These are phyloP conservation scores for Alternaria sp. DNA, from an alignment of 2,329 filamentous ascomycete genomes.

Conservation along the genomic window DNA sequence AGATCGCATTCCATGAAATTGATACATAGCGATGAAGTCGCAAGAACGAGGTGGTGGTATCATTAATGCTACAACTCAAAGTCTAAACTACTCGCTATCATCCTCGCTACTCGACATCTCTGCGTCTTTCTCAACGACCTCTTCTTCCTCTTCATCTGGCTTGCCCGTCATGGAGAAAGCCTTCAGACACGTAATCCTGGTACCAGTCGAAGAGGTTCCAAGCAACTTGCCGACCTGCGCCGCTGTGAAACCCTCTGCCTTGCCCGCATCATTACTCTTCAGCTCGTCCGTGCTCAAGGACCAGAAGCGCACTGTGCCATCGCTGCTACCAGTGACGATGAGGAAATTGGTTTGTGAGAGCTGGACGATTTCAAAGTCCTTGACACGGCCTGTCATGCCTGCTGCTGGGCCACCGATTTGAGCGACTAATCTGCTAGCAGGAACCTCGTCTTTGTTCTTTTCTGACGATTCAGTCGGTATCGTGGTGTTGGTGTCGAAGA, in stretches of 20 bases:
- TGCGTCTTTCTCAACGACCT: constrained; percentile 27
- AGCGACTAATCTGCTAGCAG: constrained; percentile 68
- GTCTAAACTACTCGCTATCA: constrained; percentile 25
- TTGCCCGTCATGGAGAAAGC: constrained; percentile 79
- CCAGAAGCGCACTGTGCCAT: constrained; percentile 86
- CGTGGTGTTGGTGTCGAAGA: constrained; percentile 74
- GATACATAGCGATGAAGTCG: not conserved
- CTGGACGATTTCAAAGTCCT: constrained; percentile 79
- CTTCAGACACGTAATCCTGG: constrained; percentile 86
- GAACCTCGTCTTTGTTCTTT: constrained; percentile 59
- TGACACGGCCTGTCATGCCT: constrained; percentile 76
- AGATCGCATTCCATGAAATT: not conserved
- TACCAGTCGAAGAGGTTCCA: constrained; percentile 82
- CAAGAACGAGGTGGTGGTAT: constrained; percentile 16
- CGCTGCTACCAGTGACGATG: constrained; percentile 79
- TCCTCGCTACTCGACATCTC: constrained; percentile 28
- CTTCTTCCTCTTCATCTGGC: constrained; percentile 34
- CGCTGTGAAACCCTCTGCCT: constrained; percentile 34
- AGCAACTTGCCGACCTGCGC: constrained; percentile 70
- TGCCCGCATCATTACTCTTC: constrained; percentile 12
- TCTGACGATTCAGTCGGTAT: constrained; percentile 40
- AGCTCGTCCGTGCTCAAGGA: constrained; percentile 54
- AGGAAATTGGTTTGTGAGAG: constrained; percentile 53
- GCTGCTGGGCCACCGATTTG: constrained; percentile 77
- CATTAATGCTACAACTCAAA: constrained; percentile 8